Conservation (phyloP, 192 early-diverging fungal species). For the Powellomyces hirtus region DNA sequence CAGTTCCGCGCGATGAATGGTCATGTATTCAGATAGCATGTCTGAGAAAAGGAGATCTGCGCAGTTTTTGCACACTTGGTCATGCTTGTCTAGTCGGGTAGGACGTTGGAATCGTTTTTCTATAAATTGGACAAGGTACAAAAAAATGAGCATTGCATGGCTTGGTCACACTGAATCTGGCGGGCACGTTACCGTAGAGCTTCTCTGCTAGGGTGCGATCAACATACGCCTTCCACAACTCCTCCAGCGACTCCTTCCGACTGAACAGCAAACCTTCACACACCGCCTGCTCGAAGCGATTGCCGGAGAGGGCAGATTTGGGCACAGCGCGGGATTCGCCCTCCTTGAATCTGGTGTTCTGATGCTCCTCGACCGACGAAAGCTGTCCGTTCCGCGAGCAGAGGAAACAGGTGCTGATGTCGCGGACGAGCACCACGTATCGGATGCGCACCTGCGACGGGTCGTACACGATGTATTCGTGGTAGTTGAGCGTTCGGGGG, state of each 20-base stretch:
- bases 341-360: not conserved
- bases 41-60: conserved; percentile 19
- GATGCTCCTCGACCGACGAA: not conserved
- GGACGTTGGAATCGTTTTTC: not conserved
- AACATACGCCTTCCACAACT: not conserved
- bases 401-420: conserved; percentile 20
- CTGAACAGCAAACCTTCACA: not conserved
- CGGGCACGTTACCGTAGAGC: conserved; percentile 8
- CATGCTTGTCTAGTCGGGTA: conserved; percentile 6
- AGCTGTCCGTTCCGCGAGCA: too few species aligned
- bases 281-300: not conserved
- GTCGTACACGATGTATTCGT: conserved; percentile 77
- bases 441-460: conserved; percentile 65
- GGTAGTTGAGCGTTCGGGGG: conserved; percentile 41
- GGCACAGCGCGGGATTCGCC: not conserved
- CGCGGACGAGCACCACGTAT: conserved; percentile 45
- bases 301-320: not conserved
- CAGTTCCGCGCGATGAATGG: not conserved
- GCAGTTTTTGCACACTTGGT: conserved; percentile 27
- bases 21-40: conserved; percentile 15
- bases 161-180: not conserved
- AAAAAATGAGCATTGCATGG: conserved; percentile 9
- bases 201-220: not conserved
- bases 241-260: not conserved
- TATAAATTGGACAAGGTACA: not conserved